Evolutionary conservation across 176 grass and related monocot species (phyloP).

Genomic region (Alloteropsis semialata): DNA sequence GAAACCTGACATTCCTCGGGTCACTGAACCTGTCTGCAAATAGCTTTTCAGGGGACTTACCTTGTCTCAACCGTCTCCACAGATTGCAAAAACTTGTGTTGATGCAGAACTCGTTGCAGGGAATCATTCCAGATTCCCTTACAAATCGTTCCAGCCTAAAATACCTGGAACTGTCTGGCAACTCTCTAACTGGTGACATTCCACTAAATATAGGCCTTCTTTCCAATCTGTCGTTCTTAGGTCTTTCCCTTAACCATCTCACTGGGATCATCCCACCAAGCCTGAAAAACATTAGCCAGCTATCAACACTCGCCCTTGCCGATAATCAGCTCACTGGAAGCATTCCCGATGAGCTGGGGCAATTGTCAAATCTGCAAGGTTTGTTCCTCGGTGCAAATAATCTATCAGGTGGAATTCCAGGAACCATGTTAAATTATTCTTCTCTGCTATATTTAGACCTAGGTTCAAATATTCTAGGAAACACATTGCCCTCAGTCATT

Average conservation of each 20-base stretch:
- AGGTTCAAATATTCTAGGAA: background rate
- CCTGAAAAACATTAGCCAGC: background rate
- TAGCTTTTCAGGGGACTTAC: background rate
- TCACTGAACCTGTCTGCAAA: background rate
- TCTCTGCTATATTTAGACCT: background rate
- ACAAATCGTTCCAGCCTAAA: background rate
- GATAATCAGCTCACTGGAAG: background rate
- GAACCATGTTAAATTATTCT: background rate
- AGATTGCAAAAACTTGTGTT: background rate
- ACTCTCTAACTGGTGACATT: background rate
- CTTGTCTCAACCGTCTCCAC: background rate
- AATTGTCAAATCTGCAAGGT: background rate
- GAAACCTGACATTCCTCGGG: background rate
- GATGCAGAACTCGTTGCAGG: background rate
- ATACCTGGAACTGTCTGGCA: accelerated
- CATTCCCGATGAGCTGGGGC: background rate
- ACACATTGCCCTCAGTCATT: background rate
- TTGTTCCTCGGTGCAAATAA: background rate
- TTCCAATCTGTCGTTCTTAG: background rate
- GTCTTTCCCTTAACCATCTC: background rate
- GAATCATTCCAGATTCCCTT: background rate
- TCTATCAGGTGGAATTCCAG: background rate
- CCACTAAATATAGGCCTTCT: background rate
- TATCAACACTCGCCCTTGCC: background rate
- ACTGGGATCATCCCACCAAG: background rate